Base-by-base conservation (phyloP, 805 yeast species). In the Peterozyma toletana region DNA sequence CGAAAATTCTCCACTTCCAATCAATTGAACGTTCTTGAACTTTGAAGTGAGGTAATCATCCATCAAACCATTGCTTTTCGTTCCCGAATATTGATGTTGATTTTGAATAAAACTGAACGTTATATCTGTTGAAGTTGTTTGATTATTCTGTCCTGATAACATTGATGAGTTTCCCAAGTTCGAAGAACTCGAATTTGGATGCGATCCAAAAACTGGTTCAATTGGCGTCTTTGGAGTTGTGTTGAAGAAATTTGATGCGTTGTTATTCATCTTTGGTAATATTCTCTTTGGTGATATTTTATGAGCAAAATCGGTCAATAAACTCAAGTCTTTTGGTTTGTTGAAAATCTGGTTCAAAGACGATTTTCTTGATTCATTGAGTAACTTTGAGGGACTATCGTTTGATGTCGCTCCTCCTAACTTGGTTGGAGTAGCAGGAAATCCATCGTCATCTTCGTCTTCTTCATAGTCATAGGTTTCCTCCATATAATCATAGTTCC, bases 1-100 rank as follows among this genome's bases (percentile, higher is more conserved):
- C 2, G 96, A 88, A 56, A 93, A 93, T 60, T 88, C 96, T 18
- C 99, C 98, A 33, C 75, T 68, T 2, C 96, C 96, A 17, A 91
- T 66, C 38, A 81, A 64, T 37, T 73, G 71, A 37, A 91, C 90
- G 49, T 83, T 80, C 17, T 82, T 83, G 60, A 77, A 77, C 51
- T 70, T 70, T 11, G 74, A 68, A 34, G 66, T 56, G 27, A 77
- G 55, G 56, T 75, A 78, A 31, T 64, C 64, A 53, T 70, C 76
- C 14, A 58, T 50, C 13, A 47, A 45, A 10, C 50, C 48, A 15
- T 48, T 11, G n/a, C n/a, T 16, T 11, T 13, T n/a, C 14, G 38
- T n/a, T 16, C n/a, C 17, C 4, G 17, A 13, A 35, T 35, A 15
- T 9, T 35, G n/a, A 15, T 13, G 38, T 35, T 21, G 41, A 16